Conservation (phyloP, 441 rosid species). For the Erodium texanum region DNA sequence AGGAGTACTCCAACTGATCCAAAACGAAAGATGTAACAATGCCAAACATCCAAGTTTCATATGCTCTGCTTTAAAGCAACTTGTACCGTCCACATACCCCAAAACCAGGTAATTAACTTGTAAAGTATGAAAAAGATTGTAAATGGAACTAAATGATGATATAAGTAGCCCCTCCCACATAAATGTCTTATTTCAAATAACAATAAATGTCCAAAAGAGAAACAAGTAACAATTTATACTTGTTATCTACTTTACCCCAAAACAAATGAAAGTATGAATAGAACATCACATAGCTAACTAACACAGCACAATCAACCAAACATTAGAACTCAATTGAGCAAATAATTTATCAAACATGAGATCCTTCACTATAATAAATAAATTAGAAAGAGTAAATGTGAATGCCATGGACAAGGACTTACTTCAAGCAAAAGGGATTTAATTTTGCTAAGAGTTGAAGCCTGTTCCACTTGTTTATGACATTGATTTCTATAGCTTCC, state of each 20-base stretch:
- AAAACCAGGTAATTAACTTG: too few relatives aligned
- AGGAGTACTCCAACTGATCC: neutral
- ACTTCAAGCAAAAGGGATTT: slow-evolving; percentile 71
- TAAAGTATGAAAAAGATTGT: too few relatives aligned
- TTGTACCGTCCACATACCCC: too few relatives aligned
- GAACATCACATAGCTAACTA: neutral
- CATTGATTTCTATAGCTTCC: slow-evolving; percentile 52
- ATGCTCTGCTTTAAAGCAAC: too few relatives aligned
- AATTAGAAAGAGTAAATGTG: neutral
- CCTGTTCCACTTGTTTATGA: slow-evolving; percentile 55
- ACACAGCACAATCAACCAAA: neutral
- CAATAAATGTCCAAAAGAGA: neutral
- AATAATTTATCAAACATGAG: slow-evolving; percentile 1
- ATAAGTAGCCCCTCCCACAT: neutral
- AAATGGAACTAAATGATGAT: too few relatives aligned
- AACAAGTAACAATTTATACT: neutral
- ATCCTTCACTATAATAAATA: neutral
- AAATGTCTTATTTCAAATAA: neutral
- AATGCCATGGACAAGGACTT: slow-evolving; percentile 19
- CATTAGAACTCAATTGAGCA: slow-evolving; percentile 2
- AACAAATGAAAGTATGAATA: neutral
- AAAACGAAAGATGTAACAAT: too few relatives aligned
- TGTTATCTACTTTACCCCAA: neutral
- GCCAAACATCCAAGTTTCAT: too few relatives aligned
- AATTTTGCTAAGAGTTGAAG: slow-evolving; percentile 44